These are phyloP conservation scores for Telopea speciosissima DNA, from an alignment of 177 flowering plant genomes.

Conservation along the genomic window DNA sequence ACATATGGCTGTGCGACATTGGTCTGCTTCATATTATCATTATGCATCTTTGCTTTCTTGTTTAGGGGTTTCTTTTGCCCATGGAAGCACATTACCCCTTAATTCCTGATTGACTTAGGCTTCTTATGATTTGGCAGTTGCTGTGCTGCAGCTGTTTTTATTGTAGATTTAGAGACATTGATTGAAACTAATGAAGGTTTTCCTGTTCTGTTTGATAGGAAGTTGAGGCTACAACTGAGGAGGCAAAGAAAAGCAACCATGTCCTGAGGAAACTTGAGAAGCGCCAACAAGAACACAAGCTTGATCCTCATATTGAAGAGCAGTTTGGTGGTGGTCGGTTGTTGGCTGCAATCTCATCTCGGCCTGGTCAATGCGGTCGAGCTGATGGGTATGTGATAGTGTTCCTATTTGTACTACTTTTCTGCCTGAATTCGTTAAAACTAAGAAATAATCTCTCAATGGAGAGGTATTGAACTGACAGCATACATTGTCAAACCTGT, in stretches of 20 bases:
- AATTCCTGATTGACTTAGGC: not conserved
- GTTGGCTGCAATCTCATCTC: conserved; percentile 59
- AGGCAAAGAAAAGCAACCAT: conserved; percentile 65
- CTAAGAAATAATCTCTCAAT: not conserved
- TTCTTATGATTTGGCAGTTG: not conserved
- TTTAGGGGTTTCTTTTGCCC: not conserved
- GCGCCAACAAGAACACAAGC: conserved; percentile 42
- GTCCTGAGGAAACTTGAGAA: conserved; percentile 50
- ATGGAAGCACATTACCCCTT: not conserved
- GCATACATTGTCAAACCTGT: not conserved
- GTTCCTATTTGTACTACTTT: not conserved
- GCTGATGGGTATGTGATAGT: conserved; percentile 59
- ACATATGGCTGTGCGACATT: too few relatives aligned
- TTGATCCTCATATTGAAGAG: conserved; percentile 66
- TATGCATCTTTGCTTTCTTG: not conserved
- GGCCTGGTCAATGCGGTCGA: conserved; percentile 83
- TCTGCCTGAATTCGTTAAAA: not conserved
- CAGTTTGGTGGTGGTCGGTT: conserved; percentile 62
- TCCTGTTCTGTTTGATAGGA: conserved; percentile 23
- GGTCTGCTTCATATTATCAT: not conserved
- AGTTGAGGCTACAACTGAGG: conserved; percentile 44
- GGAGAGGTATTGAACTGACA: not conserved
- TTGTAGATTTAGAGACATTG: not conserved
- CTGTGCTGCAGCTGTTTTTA: not conserved
- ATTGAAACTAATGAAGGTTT: not conserved